A percentile compares a stretch with the other conserved stretches of the same genome.
These are phyloP conservation scores for Scenedesmus sp. DNA, from an alignment of 163 green algal species.

Conservation along the genomic window DNA sequence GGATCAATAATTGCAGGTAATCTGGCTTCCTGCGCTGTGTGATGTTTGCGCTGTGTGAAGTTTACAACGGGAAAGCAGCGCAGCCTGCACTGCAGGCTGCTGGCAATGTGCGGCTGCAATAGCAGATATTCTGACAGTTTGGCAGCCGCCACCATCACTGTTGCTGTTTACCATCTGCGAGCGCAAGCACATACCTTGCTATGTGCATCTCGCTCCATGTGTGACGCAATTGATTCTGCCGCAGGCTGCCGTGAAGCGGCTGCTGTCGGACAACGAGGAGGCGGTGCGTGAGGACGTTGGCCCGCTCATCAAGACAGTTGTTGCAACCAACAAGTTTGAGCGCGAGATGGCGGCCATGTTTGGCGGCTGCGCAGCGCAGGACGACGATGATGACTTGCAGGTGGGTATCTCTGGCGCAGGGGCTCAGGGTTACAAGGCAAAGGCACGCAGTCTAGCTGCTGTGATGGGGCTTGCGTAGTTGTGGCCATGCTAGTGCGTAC, in stretches of 20 bases:
- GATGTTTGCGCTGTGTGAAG: too few species aligned
- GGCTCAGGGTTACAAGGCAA: background rate
- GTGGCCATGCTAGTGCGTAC: background rate
- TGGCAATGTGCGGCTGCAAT: too few species aligned
- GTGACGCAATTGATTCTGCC: background rate
- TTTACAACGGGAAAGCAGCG: background rate
- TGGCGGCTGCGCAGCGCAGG: conserved; percentile 56
- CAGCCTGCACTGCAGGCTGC: background rate
- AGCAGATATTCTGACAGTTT: too few species aligned
- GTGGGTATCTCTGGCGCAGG: background rate
- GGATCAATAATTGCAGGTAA: background rate
- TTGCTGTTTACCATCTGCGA: too few species aligned
- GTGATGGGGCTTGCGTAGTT: background rate
- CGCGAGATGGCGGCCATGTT: conserved; percentile 92
- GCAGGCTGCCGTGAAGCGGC: conserved; percentile 70
- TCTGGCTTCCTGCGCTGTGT: too few species aligned
- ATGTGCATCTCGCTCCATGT: background rate
- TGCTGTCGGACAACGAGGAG: conserved; percentile 69
- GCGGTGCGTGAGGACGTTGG: conserved; percentile 54
- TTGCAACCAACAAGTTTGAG: conserved; percentile 96
- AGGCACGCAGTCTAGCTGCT: background rate
- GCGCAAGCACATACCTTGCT: too few species aligned
- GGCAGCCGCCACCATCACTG: too few species aligned
- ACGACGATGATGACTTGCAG: conserved; percentile 43
- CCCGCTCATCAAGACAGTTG: conserved; percentile 77